Percentiles rank a stretch among this genome's conserved stretches.
Evolutionary conservation across 345 rosid species (phyloP).

Genomic region (Eutrema heterophyllum): DNA sequence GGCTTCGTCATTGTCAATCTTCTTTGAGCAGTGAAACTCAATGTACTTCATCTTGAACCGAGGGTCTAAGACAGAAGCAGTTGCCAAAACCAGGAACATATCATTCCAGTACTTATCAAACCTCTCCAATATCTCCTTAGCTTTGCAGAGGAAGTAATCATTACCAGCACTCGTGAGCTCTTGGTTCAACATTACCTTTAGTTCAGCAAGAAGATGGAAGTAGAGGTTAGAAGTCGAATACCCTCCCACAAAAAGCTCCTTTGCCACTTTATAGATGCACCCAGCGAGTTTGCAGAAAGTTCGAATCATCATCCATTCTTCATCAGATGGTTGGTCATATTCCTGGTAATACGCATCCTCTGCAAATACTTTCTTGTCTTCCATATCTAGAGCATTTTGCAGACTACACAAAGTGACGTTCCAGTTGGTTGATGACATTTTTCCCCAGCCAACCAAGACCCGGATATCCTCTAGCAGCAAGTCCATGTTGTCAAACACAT

Average conservation of each 20-base stretch:
- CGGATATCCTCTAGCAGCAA: not conserved
- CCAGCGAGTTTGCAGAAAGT: conserved; percentile 15
- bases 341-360: not conserved
- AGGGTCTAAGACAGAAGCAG: conserved; percentile 81
- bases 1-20: conserved; percentile 52
- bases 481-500: not conserved
- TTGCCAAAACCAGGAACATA: conserved; percentile 55
- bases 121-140: conserved; percentile 12
- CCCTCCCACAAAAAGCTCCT: conserved; percentile 8
- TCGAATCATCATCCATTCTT: not conserved
- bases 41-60: conserved; percentile 80
- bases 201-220: conserved; percentile 18
- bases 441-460: conserved; percentile 8
- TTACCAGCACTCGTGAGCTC: not conserved
- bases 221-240: conserved; percentile 2
- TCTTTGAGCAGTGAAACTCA: conserved; percentile 61
- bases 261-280: conserved; percentile 19
- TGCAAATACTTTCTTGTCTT: not conserved
- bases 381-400: conserved; percentile 13
- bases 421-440: conserved; percentile 4
- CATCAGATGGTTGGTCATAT: conserved; percentile 1
- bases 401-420: not conserved
- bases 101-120: conserved; percentile 67
- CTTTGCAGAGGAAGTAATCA: not conserved
- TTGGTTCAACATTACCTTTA: not conserved